Evolutionary conservation across 495 filamentous ascomycete species (phyloP).

Genomic region (Trichoderma virens): DNA sequence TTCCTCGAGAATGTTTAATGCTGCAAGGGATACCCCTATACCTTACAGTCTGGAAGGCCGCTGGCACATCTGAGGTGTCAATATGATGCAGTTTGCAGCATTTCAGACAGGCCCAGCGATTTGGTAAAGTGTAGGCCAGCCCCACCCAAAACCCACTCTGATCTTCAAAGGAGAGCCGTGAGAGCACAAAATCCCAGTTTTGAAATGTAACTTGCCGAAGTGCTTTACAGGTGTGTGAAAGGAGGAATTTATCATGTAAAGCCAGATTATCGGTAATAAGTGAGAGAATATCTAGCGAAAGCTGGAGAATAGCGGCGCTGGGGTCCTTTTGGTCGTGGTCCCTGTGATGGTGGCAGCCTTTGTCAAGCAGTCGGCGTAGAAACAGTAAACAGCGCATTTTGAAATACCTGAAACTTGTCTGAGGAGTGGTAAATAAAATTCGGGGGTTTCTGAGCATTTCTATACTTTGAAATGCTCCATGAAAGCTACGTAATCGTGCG

Average conservation of each 20-base stretch:
- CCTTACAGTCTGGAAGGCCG: neutral
- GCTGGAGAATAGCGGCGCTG: neutral
- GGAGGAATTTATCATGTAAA: neutral
- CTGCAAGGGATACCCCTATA: neutral
- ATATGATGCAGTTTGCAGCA: neutral
- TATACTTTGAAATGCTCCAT: neutral
- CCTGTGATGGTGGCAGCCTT: neutral
- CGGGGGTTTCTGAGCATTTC: neutral
- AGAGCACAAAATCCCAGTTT: neutral
- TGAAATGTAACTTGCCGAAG: neutral
- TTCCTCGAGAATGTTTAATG: neutral
- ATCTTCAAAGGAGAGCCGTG: neutral
- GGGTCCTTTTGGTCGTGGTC: neutral
- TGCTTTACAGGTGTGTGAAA: neutral
- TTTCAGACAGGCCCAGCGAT: neutral
- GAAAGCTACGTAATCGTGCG: slow-evolving; percentile 1
- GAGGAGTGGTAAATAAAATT: neutral
- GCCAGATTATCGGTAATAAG: neutral
- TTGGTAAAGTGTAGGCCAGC: neutral
- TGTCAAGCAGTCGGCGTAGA: neutral
- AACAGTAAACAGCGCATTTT: neutral
- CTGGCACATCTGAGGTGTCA: neutral
- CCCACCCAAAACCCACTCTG: neutral
- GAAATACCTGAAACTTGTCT: neutral
- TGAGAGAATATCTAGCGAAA: neutral